Conservation (phyloP, 1,139 yeast species). For the Maudiozyma humilis region DNA sequence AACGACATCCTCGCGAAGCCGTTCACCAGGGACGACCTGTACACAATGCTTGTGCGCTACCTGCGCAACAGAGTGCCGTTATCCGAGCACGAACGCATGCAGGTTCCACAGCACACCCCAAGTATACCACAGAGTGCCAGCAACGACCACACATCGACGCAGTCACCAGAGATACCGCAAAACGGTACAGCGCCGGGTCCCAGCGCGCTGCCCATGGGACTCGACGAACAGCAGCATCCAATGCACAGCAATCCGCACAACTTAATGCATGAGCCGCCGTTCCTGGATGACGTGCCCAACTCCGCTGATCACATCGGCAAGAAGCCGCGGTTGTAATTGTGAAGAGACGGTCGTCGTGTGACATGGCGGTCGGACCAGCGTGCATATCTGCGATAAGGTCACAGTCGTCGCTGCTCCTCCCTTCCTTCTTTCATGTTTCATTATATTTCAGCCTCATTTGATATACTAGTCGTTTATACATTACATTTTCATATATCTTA, state of each 20-base stretch:
- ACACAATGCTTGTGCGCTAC: slow-evolving; percentile 66
- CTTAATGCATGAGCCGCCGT: neutral
- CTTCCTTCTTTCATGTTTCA: too few relatives aligned
- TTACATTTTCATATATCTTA: neutral
- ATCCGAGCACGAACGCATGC: slow-evolving; percentile 20
- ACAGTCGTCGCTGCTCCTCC: too few relatives aligned
- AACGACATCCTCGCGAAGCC: slow-evolving; percentile 89
- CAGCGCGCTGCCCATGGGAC: neutral
- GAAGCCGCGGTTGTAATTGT: neutral
- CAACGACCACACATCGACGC: slow-evolving; percentile 1
- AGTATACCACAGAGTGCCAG: neutral
- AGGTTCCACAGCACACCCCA: slow-evolving; percentile 3
- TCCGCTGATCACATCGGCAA: neutral
- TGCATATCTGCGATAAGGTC: too few relatives aligned
- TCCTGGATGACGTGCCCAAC: neutral
- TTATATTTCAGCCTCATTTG: too few relatives aligned
- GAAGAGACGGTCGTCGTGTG: too few relatives aligned
- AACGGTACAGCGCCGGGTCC: neutral
- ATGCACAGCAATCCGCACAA: neutral
- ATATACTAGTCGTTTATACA: too few relatives aligned
- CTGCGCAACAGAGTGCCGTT: slow-evolving; percentile 36
- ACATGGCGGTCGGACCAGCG: too few relatives aligned
- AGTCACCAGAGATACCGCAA: neutral
- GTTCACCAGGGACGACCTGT: slow-evolving; percentile 76
- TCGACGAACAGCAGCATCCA: neutral